phyloP scores from a whole-genome alignment of 2,329 filamentous ascomycete genomes.

The Diaporthe eres region DNA sequence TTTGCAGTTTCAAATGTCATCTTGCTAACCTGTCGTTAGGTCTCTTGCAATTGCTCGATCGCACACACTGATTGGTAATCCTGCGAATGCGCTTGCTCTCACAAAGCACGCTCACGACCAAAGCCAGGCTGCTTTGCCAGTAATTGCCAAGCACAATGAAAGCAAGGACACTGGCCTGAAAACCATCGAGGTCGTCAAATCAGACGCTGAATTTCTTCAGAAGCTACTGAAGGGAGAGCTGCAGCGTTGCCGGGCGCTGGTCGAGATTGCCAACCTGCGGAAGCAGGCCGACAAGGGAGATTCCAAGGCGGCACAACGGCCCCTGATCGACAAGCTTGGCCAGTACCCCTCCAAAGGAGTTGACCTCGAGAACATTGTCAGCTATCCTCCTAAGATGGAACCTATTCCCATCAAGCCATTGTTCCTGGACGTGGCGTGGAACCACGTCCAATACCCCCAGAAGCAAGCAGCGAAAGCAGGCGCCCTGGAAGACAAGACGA shows the following conservation, averaged over 20 bases:
- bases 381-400: slow-evolving; percentile 87
- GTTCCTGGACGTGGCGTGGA: slow-evolving; percentile 97
- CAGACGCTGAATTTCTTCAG: slow-evolving; percentile 71
- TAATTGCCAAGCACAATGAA: slow-evolving; percentile 57
- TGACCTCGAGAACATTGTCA: slow-evolving; percentile 85
- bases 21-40: slow-evolving; percentile 57
- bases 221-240: slow-evolving; percentile 78
- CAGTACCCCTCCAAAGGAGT: slow-evolving; percentile 81
- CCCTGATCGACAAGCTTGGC: slow-evolving; percentile 81
- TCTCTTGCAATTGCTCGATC: slow-evolving; percentile 89
- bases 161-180: slow-evolving; percentile 64
- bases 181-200: slow-evolving; percentile 76
- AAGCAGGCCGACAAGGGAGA: slow-evolving; percentile 61
- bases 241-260: slow-evolving; percentile 86
- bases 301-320: slow-evolving; percentile 51
- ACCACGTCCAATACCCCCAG: slow-evolving; percentile 93
- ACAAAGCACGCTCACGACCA: slow-evolving; percentile 80
- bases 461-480: slow-evolving; percentile 55
- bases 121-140: slow-evolving; percentile 63
- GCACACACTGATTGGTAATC: slow-evolving; percentile 80
- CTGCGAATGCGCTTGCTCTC: slow-evolving; percentile 87
- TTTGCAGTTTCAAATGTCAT: background rate
- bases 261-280: slow-evolving; percentile 80
- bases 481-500: slow-evolving; percentile 48
- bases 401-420: slow-evolving; percentile 93